phyloP scores from a whole-genome alignment of 768 basidiomycete genomes.

The Boletus rufocinnamomeus region DNA sequence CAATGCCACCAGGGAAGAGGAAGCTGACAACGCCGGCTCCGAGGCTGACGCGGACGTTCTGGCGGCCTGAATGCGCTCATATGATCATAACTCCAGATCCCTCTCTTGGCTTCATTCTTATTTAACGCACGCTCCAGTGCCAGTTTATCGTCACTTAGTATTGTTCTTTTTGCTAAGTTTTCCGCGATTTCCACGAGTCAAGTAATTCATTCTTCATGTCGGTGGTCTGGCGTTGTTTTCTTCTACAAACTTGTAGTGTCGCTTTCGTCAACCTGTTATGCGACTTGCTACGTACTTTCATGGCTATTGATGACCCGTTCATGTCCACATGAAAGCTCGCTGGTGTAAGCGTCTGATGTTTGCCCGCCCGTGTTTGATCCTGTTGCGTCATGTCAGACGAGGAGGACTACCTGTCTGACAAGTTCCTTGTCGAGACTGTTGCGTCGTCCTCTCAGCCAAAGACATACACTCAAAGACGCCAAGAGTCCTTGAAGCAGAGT shows the following conservation, averaged over 20 bases:
- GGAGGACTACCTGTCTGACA: constrained; percentile 89
- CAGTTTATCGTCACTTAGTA: constrained; percentile 36
- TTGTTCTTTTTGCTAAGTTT: constrained; percentile 38
- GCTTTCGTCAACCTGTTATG: constrained; percentile 28
- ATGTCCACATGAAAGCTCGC: constrained; percentile 9
- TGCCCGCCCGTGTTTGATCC: constrained; percentile 13
- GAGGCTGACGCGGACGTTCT: constrained; percentile 34
- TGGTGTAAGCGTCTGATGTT: constrained; percentile 22
- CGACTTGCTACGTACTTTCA: constrained; percentile 33
- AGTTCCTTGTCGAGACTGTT: constrained; percentile 60
- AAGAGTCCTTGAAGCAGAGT: constrained; percentile 59
- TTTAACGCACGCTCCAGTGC: constrained; percentile 29
- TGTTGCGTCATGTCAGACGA: constrained; percentile 58
- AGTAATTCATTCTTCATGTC: constrained; percentile 26
- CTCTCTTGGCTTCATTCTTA: constrained; percentile 28
- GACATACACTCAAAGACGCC: constrained; percentile 73
- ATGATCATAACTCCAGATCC: constrained; percentile 24
- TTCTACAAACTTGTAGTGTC: constrained; percentile 34
- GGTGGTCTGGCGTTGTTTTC: constrained; percentile 52
- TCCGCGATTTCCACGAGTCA: constrained; percentile 39
- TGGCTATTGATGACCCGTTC: constrained; percentile 31
- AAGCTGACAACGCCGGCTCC: constrained; percentile 39
- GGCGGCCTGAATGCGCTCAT: constrained; percentile 23
- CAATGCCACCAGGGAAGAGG: constrained; percentile 70
- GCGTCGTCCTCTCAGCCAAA: constrained; percentile 43